phyloP scores from a whole-genome alignment of 495 filamentous ascomycete species.

The Poronia punctata region DNA sequence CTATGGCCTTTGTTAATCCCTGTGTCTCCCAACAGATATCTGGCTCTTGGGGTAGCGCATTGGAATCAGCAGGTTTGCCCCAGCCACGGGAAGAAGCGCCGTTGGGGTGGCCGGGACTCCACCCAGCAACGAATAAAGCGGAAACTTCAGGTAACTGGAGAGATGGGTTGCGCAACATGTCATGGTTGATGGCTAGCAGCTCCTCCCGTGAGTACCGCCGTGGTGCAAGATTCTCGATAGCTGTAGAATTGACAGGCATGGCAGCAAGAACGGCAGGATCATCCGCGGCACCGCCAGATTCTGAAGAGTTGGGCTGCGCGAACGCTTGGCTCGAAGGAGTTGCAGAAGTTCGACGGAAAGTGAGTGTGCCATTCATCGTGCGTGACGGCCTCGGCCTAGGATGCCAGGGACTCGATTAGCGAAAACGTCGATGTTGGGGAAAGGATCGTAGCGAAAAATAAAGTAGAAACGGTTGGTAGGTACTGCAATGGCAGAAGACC shows the following conservation, averaged over 20 bases:
- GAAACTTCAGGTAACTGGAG: conserved; percentile 55
- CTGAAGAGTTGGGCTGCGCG: conserved; percentile 48
- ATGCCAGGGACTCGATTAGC: conserved; percentile 3
- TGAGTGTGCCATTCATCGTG: conserved; percentile 75
- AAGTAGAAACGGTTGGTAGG: no score
- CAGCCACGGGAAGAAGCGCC: conserved; percentile 58
- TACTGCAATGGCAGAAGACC: no score
- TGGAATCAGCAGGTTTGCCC: conserved; percentile 69
- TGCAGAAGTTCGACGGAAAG: conserved; percentile 74
- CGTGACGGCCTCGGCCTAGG: conserved; percentile 39
- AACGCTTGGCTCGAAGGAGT: conserved; percentile 49
- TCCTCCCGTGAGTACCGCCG: conserved; percentile 73
- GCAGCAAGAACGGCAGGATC: conserved; percentile 29
- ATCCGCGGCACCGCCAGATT: conserved; percentile 30
- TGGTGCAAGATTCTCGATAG: conserved; percentile 35
- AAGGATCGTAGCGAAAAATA: no score
- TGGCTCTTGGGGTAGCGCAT: conserved; percentile 53
- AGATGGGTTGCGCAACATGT: conserved; percentile 47
- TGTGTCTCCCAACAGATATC: conserved; percentile 86
- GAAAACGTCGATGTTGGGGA: conserved; percentile 17
- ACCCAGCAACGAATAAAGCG: conserved; percentile 61
- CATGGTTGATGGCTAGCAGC: conserved; percentile 65
- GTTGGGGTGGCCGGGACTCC: conserved; percentile 65
- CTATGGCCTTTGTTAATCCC: conserved; percentile 65
- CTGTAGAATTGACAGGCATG: conserved; percentile 28